A percentile compares a stretch with the other conserved stretches of the same genome.
Evolutionary conservation across 805 yeast species (phyloP).

Genomic region (Komagataella kurtzmanii): DNA sequence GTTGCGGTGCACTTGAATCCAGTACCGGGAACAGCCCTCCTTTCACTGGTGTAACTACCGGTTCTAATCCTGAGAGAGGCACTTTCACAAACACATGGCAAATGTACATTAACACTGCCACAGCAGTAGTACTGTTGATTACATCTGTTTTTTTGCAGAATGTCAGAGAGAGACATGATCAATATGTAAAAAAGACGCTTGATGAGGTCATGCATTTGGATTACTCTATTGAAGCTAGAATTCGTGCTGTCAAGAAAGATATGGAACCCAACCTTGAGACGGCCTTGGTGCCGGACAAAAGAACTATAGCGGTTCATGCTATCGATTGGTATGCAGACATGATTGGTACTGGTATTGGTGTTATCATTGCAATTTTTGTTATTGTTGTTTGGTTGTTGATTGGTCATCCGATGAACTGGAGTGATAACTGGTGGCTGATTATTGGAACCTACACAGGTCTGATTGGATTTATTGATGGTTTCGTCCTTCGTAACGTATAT

Average conservation of each 20-base stretch:
- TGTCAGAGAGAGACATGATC: constrained; percentile 23
- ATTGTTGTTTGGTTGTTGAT: constrained; percentile 23
- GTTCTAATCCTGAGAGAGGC: background rate
- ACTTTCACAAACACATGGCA: constrained; percentile 24
- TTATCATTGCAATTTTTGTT: constrained; percentile 18
- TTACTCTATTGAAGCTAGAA: constrained; percentile 13
- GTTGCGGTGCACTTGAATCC: constrained; percentile 14
- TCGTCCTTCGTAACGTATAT: constrained; percentile 24
- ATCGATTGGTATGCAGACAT: constrained; percentile 27
- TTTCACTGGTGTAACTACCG: background rate
- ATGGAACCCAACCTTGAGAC: constrained; percentile 10
- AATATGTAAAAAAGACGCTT: constrained; percentile 10
- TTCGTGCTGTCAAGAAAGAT: constrained; percentile 12
- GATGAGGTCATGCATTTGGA: constrained; percentile 13
- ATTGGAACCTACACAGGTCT: constrained; percentile 33
- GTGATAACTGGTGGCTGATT: constrained; percentile 29
- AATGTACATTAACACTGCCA: constrained; percentile 26
- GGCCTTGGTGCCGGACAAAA: background rate
- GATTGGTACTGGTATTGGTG: constrained; percentile 28
- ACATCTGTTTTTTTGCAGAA: constrained; percentile 24
- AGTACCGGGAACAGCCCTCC: constrained; percentile 3
- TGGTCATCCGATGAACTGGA: constrained; percentile 22
- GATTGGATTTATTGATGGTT: constrained; percentile 28
- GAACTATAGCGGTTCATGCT: constrained; percentile 4
- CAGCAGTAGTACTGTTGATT: constrained; percentile 22